Evolutionary conservation across 2,329 filamentous ascomycete genomes (phyloP).

Genomic region (Sporothrix mexicana): DNA sequence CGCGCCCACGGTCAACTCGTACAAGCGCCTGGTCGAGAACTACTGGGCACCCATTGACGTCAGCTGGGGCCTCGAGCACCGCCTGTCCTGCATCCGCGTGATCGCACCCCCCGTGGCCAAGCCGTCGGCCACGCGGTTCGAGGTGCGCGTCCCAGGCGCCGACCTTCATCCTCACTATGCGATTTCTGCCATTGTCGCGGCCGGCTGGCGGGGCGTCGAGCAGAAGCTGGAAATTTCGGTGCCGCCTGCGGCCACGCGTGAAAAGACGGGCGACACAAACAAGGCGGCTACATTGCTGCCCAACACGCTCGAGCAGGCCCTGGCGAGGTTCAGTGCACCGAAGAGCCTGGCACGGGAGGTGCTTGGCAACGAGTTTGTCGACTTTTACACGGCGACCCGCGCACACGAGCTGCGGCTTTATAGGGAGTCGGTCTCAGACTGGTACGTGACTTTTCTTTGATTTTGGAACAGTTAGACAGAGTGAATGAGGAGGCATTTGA

Average conservation of each 20-base stretch:
- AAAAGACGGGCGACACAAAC: conserved; percentile 78
- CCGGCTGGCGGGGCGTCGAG: conserved; percentile 90
- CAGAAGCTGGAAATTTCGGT: conserved; percentile 85
- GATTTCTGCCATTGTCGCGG: conserved; percentile 81
- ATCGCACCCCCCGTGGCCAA: conserved; percentile 88
- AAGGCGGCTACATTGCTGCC: conserved; percentile 39
- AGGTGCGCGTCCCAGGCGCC: conserved; percentile 91
- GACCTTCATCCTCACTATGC: conserved; percentile 90
- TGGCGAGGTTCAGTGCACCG: conserved; percentile 73
- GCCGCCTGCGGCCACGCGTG: conserved; percentile 81
- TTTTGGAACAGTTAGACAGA: background rate
- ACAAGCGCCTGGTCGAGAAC: conserved; percentile 97
- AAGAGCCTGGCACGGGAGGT: conserved; percentile 91
- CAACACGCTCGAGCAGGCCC: conserved; percentile 71
- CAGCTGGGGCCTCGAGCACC: conserved; percentile 94
- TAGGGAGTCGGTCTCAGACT: conserved; percentile 97
- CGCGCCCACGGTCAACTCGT: conserved; percentile 94
- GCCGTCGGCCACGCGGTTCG: conserved; percentile 84
- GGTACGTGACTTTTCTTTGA: conserved; percentile 62
- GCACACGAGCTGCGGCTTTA: conserved; percentile 89
- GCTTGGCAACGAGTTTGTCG: conserved; percentile 92
- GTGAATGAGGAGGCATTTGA: too few species aligned
- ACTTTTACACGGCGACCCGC: conserved; percentile 92
- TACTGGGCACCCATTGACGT: conserved; percentile 99
- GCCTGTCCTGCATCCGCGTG: conserved; percentile 85